Evolutionary conservation across 2,329 filamentous ascomycete genomes (phyloP), one percentile per base, ranked within the genome.

Genomic region (Hymenoscyphus linearis): DNA sequence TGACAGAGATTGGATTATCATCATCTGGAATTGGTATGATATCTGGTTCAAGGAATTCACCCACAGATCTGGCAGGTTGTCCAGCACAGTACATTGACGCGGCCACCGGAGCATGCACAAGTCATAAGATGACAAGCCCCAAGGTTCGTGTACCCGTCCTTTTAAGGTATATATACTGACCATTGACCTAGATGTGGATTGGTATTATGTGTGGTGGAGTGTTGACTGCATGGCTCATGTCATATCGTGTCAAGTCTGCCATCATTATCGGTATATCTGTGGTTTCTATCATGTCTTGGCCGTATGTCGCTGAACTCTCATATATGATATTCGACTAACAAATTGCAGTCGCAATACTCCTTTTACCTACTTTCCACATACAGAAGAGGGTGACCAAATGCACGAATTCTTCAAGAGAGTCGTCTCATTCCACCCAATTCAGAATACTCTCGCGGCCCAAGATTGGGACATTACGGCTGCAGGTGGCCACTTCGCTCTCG

Each of bases 11-110:
- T 63, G 85, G 85, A 1, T 78, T 88, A 65, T 91, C 89, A 0
- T 95, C 95, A 72, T 87, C 85, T 53, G 92, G 92, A 60, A 93
- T 96, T 68, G 91, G 92, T 16, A 82, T 90, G 35, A 86, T 96
- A 64, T 91, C 89, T 0, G 91, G 91, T 13, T 64, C 31, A 84
- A 84, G 3, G 25, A 79, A 82, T 1, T 92, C 90, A 0, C 91
- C 92, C 0, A 79, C 95, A 34, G 83, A 90, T 37, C 80, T 96
- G 52, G 91, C 85, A 0, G 92, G 91, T 3, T 96, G 91, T 68
- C 80, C 83, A 0, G 69, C 79, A 0, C 79, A 86, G 54, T 79
- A 79, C 56, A 75, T 84, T 22, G 74, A 83, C 60, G 61, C 66
- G 2, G 65, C 70, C 4, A 79, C 75, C 1, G 81, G 81, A 16